Evolutionary conservation across 2,329 filamentous ascomycete genomes (phyloP).

Genomic region (Fusarium compactum): DNA sequence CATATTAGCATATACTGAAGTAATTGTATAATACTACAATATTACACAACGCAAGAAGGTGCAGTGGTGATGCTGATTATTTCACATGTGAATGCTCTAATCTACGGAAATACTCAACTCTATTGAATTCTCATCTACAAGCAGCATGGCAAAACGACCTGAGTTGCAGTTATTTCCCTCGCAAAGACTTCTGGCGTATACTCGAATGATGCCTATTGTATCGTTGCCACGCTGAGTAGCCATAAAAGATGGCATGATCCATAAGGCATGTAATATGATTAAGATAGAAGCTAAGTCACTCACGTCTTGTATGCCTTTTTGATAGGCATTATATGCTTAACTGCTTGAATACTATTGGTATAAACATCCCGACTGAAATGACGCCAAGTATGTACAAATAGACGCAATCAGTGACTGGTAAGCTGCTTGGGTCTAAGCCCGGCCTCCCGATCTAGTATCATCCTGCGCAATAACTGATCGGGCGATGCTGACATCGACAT

Average conservation of each 20-base stretch:
- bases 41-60: background rate
- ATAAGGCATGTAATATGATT: background rate
- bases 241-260: background rate
- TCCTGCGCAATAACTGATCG: constrained; percentile 46
- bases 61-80: background rate
- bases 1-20: constrained; percentile 4
- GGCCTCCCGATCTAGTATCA: constrained; percentile 47
- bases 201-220: background rate
- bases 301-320: background rate
- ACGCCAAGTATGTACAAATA: background rate
- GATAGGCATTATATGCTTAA: background rate
- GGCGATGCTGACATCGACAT: constrained; percentile 45
- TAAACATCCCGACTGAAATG: background rate
- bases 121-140: background rate
- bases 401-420: background rate
- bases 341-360: background rate
- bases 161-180: background rate
- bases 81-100: background rate
- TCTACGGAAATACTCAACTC: background rate
- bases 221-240: background rate
- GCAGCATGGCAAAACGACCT: background rate
- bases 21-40: constrained; percentile 6
- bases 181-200: background rate
- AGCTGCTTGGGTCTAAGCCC: constrained; percentile 37
- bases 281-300: background rate